Percentiles rank a stretch among this genome's conserved stretches.
Conservation (phyloP, 2,329 filamentous ascomycete genomes). For the Botrytis squamosa region DNA sequence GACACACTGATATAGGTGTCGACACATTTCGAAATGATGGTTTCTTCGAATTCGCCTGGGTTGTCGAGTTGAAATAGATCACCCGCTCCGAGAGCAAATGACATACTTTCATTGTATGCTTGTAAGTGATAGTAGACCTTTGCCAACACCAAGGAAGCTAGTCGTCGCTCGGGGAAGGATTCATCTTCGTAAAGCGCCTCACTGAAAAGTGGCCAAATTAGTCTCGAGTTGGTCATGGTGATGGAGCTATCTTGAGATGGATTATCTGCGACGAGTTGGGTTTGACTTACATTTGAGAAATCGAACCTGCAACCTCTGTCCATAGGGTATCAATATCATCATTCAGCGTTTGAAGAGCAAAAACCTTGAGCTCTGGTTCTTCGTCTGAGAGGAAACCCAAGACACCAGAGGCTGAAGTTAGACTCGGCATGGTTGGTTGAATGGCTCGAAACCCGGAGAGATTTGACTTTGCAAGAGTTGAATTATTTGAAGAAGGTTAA, state of each 20-base stretch:
- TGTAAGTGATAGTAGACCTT: conserved; percentile 99
- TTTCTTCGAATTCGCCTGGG: conserved; percentile 95
- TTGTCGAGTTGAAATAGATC: conserved; percentile 92
- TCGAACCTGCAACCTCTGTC: conserved; percentile 91
- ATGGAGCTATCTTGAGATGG: background rate
- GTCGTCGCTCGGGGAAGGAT: conserved; percentile 85
- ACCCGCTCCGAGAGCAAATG: conserved; percentile 90
- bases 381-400: conserved; percentile 94
- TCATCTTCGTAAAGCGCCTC: conserved; percentile 98
- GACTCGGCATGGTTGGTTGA: conserved; percentile 69
- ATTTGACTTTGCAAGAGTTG: background rate
- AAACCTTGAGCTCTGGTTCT: conserved; percentile 89
- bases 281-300: conserved; percentile 81
- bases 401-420: conserved; percentile 91
- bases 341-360: conserved; percentile 92
- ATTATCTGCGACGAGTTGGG: background rate
- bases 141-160: conserved; percentile 89
- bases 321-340: conserved; percentile 95
- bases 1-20: conserved; percentile 93
- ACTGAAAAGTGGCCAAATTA: conserved; percentile 49
- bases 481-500: background rate
- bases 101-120: conserved; percentile 99
- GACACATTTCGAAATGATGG: conserved; percentile 96
- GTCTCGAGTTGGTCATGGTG: conserved; percentile 12
- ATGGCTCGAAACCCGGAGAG: background rate